Percentiles rank a stretch among this genome's conserved stretches.
Evolutionary conservation across 139 green algal species (phyloP).

Genomic region (Micractinium conductrix): DNA sequence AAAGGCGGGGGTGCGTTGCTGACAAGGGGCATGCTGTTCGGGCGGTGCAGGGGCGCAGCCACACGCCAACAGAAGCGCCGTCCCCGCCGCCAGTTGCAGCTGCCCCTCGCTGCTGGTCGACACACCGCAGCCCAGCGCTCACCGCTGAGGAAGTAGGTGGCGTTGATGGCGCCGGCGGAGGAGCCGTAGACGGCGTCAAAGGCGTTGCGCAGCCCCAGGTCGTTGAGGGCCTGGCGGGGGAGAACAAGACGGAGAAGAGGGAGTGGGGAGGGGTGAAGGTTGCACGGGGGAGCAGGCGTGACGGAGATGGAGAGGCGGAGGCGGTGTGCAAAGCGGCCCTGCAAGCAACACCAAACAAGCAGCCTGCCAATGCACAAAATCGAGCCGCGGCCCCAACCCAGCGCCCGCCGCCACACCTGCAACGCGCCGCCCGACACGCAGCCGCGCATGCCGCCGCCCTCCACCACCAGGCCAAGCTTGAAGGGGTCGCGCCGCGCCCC

Average conservation of each 20-base stretch:
- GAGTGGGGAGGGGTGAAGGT: background rate
- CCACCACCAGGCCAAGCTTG: conserved; percentile 87
- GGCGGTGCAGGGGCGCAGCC: too few relatives aligned
- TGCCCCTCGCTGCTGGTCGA: too few relatives aligned
- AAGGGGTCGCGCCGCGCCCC: conserved; percentile 60
- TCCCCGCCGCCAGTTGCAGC: too few relatives aligned
- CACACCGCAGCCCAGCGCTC: background rate
- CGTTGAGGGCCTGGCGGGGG: conserved; percentile 74
- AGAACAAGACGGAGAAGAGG: conserved; percentile 18
- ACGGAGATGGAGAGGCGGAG: background rate
- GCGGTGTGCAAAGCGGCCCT: background rate
- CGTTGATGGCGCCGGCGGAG: conserved; percentile 87
- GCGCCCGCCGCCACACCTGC: conserved; percentile 13
- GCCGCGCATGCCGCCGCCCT: conserved; percentile 90
- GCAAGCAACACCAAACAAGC: too few relatives aligned
- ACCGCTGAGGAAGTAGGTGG: conserved; percentile 82
- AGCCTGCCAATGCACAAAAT: too few relatives aligned
- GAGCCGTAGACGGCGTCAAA: conserved; percentile 92
- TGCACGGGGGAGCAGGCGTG: background rate
- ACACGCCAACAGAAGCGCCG: background rate
- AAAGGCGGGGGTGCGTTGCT: too few relatives aligned
- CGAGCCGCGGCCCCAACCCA: too few relatives aligned
- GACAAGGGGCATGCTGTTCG: too few relatives aligned
- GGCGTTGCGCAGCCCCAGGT: conserved; percentile 65
- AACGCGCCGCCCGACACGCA: conserved; percentile 53